phyloP scores from a whole-genome alignment of 202 grass and related monocot species.

The Dendrocalamus latiflorus region DNA sequence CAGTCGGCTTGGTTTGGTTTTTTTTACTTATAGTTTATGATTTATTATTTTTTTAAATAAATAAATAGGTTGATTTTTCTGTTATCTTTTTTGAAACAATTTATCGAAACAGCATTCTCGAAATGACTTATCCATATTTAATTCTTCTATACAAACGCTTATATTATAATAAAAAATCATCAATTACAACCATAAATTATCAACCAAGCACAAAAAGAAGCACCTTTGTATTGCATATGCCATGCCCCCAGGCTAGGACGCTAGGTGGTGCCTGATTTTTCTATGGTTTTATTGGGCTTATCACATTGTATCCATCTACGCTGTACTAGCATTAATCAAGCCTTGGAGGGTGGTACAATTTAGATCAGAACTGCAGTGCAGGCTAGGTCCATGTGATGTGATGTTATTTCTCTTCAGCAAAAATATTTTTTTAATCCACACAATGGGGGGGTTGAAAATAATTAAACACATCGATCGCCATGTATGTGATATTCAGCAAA shows the following conservation, averaged over 20 bases:
- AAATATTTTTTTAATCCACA: not conserved
- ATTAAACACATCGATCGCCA: not conserved
- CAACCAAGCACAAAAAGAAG: too few relatives aligned
- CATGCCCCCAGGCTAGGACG: not conserved
- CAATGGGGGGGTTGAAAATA: not conserved
- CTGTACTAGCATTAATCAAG: not conserved
- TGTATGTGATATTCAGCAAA: not conserved
- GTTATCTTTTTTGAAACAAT: too few relatives aligned
- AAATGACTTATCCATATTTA: too few relatives aligned
- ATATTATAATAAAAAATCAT: too few relatives aligned
- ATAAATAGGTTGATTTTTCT: too few relatives aligned
- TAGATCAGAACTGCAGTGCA: not conserved
- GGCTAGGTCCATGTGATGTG: not conserved
- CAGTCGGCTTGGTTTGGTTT: not conserved
- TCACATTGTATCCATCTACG: not conserved
- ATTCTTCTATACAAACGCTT: accelerated
- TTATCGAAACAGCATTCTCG: accelerated
- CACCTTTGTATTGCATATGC: not conserved
- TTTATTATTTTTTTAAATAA: too few relatives aligned
- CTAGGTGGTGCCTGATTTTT: too few relatives aligned
- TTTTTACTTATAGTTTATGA: too few relatives aligned
- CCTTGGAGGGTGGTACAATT: not conserved
- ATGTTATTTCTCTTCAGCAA: not conserved
- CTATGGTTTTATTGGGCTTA: not conserved
- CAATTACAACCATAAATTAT: too few relatives aligned